Percentiles rank a stretch among this genome's conserved stretches.
These are phyloP conservation scores for Aspergillus fumigatiaffinis DNA, from an alignment of 2,329 filamentous ascomycete genomes.

Conservation along the genomic window DNA sequence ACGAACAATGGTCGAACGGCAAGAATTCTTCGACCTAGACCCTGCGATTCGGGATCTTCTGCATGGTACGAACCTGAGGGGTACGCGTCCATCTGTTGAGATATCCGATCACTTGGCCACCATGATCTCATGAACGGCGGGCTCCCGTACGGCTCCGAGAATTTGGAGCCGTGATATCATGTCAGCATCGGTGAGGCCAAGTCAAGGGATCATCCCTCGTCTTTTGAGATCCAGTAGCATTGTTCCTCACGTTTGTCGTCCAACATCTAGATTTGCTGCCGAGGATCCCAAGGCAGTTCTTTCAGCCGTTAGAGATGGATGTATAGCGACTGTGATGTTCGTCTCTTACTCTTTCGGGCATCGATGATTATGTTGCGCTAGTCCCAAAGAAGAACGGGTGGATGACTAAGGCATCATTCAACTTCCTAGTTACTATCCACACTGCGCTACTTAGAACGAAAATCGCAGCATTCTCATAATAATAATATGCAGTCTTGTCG, in stretches of 20 bases:
- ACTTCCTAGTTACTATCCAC: background rate
- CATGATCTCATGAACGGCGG: slow-evolving; percentile 15
- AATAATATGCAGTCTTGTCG: background rate
- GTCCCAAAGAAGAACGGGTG: background rate
- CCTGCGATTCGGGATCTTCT: background rate
- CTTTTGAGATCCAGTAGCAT: background rate
- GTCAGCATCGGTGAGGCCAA: background rate
- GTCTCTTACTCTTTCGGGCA: background rate
- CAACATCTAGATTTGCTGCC: background rate
- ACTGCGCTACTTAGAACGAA: background rate
- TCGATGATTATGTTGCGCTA: background rate
- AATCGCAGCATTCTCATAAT: background rate
- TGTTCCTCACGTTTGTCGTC: no score
- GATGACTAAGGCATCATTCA: background rate
- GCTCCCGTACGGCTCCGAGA: background rate
- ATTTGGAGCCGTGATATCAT: slow-evolving; percentile 4
- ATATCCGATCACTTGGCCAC: slow-evolving; percentile 3
- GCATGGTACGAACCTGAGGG: background rate
- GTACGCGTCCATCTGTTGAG: slow-evolving; percentile 1
- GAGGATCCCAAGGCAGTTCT: background rate
- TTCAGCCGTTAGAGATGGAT: background rate
- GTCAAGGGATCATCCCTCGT: background rate
- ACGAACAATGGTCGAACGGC: background rate
- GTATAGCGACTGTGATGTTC: background rate
- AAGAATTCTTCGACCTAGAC: background rate